These are phyloP conservation scores for Nelumbo lutea DNA, from an alignment of 164 flowering plant species.

Conservation along the genomic window DNA sequence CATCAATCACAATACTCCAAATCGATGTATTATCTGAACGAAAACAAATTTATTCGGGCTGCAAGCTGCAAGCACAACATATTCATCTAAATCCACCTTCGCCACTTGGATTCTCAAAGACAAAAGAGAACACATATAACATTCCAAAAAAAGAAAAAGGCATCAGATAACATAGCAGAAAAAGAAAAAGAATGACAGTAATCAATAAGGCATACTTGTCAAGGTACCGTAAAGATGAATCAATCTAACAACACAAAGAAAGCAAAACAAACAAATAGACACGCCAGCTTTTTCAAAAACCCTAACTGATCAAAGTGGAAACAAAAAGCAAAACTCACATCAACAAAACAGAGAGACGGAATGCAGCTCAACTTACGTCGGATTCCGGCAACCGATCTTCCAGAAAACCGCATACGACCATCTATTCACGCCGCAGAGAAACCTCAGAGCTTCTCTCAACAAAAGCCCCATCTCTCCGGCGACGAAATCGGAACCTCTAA, in stretches of 20 bases:
- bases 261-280: conserved; percentile 6
- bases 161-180: conserved; percentile 16
- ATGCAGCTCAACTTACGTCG: conserved; percentile 42
- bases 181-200: conserved; percentile 7
- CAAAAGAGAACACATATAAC: not conserved
- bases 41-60: conserved; percentile 3
- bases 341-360: not conserved
- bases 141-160: conserved; percentile 39
- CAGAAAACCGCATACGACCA: conserved; percentile 96
- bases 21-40: conserved; percentile 12
- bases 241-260: conserved; percentile 4
- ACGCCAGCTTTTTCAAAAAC: not conserved
- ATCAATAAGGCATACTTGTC: conserved; percentile 8
- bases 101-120: conserved; percentile 37
- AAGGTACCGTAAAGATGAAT: conserved; percentile 15
- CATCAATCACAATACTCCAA: not conserved
- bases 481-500: not conserved
- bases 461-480: conserved; percentile 40
- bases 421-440: conserved; percentile 55
- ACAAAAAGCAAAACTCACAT: not conserved
- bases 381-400: conserved; percentile 76
- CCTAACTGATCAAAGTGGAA: conserved; percentile 8
- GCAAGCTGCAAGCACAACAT: conserved; percentile 9
- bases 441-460: conserved; percentile 64
- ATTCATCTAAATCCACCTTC: conserved; percentile 23